phyloP scores from a whole-genome alignment of 1,284 basidiomycete species.

The Cutaneotrichosporon sp. region DNA sequence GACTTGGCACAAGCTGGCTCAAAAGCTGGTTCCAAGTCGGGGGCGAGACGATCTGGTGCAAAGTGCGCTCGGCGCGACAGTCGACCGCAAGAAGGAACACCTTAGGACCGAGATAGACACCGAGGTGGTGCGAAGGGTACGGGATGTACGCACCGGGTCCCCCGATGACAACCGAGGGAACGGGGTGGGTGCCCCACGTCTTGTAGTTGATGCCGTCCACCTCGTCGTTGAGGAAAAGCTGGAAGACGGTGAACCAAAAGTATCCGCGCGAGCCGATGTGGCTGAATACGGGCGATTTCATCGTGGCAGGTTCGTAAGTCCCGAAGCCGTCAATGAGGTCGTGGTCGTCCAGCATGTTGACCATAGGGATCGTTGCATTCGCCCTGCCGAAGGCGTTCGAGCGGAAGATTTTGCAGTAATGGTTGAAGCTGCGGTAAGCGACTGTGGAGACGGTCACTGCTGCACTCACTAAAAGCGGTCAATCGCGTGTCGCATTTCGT shows the following conservation, averaged over 20 bases:
- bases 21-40: conserved; percentile 73
- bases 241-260: conserved; percentile 86
- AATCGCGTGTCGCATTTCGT: conserved; percentile 73
- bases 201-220: conserved; percentile 69
- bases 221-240: conserved; percentile 77
- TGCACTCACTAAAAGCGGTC: conserved; percentile 63
- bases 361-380: conserved; percentile 80
- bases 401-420: conserved; percentile 83
- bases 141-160: conserved; percentile 70
- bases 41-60: conserved; percentile 72
- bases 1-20: conserved; percentile 55
- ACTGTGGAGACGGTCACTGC: neutral
- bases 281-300: conserved; percentile 72
- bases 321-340: conserved; percentile 85
- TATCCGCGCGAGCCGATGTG: conserved; percentile 70
- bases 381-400: conserved; percentile 88
- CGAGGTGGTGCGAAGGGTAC: conserved; percentile 75
- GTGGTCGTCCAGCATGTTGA: conserved; percentile 63
- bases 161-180: conserved; percentile 73
- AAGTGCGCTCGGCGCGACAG: conserved; percentile 82
- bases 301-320: conserved; percentile 73
- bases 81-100: conserved; percentile 74
- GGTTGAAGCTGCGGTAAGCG: conserved; percentile 63
- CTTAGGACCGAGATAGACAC: conserved; percentile 60
- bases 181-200: conserved; percentile 60